phyloP scores from a whole-genome alignment of 176 grass and related monocot species.

The Juncus effusus region DNA sequence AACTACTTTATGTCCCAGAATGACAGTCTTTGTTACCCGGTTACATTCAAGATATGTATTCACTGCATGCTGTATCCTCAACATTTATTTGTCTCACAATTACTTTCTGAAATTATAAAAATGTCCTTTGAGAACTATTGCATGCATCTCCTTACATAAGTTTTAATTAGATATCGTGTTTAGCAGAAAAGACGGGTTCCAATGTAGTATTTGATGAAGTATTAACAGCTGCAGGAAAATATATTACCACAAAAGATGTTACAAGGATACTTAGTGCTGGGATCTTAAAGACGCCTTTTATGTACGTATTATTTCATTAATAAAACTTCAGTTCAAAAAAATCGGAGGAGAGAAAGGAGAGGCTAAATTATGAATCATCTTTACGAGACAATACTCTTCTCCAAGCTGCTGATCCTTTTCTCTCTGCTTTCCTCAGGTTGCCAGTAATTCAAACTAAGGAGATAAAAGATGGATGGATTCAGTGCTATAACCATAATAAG shows the following conservation, averaged over 20 bases:
- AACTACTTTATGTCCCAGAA: not conserved
- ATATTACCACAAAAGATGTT: constrained; percentile 89
- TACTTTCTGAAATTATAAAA: too few relatives aligned
- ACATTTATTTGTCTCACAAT: too few relatives aligned
- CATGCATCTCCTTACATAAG: constrained; percentile 40
- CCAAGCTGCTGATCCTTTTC: constrained; percentile 83
- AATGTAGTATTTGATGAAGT: constrained; percentile 85
- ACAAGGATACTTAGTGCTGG: constrained; percentile 84
- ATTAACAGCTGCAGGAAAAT: constrained; percentile 74
- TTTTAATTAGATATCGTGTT: constrained; percentile 74
- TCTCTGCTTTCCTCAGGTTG: constrained; percentile 89
- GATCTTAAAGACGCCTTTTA: constrained; percentile 87
- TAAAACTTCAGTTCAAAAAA: constrained; percentile 49
- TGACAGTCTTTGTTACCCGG: too few relatives aligned
- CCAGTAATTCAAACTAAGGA: too few relatives aligned
- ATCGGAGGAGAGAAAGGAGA: constrained; percentile 73
- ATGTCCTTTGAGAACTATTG: too few relatives aligned
- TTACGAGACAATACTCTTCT: constrained; percentile 55
- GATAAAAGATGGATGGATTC: too few relatives aligned
- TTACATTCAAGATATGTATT: too few relatives aligned
- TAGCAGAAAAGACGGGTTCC: constrained; percentile 84
- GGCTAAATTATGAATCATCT: constrained; percentile 43
- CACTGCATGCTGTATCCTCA: too few relatives aligned
- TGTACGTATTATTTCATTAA: constrained; percentile 73
- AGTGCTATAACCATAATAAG: not conserved